phyloP scores from a whole-genome alignment of 1,284 basidiomycete genomes.

The Pseudozyma sp. region DNA sequence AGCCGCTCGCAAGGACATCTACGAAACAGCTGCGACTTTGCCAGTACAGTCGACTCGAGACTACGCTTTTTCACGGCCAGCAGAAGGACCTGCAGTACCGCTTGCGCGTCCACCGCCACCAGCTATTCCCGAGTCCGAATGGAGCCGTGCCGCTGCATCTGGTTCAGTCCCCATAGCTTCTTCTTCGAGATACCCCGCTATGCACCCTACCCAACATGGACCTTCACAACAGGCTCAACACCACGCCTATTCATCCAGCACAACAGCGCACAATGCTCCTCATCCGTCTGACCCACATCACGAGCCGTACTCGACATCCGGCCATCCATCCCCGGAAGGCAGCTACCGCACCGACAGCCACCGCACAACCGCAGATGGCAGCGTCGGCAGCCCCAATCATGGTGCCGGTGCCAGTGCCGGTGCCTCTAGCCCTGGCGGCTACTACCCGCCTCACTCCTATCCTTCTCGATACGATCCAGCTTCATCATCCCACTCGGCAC shows the following conservation, averaged over 20 bases:
- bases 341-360: conserved; percentile 29
- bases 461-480: conserved; percentile 36
- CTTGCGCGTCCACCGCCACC: conserved; percentile 21
- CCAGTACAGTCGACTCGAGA: conserved; percentile 30
- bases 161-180: not conserved
- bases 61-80: conserved; percentile 8
- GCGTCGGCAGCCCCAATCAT: conserved; percentile 32
- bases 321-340: conserved; percentile 22
- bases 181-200: conserved; percentile 14
- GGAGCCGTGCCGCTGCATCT: conserved; percentile 8
- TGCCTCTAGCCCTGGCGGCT: conserved; percentile 18
- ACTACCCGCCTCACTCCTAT: conserved; percentile 27
- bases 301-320: conserved; percentile 14
- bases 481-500: conserved; percentile 7
- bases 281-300: conserved; percentile 4
- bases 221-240: conserved; percentile 2
- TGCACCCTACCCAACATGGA: conserved; percentile 3
- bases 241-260: conserved; percentile 4
- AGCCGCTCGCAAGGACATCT: conserved; percentile 11
- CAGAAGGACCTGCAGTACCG: conserved; percentile 1
- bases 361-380: conserved; percentile 27
- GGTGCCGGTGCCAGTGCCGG: conserved; percentile 3
- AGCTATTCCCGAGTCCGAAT: conserved; percentile 15
- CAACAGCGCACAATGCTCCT: not conserved
- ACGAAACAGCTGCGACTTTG: conserved; percentile 19